Conservation (phyloP, 1,284 basidiomycete genomes). For the Cerrena zonata region DNA sequence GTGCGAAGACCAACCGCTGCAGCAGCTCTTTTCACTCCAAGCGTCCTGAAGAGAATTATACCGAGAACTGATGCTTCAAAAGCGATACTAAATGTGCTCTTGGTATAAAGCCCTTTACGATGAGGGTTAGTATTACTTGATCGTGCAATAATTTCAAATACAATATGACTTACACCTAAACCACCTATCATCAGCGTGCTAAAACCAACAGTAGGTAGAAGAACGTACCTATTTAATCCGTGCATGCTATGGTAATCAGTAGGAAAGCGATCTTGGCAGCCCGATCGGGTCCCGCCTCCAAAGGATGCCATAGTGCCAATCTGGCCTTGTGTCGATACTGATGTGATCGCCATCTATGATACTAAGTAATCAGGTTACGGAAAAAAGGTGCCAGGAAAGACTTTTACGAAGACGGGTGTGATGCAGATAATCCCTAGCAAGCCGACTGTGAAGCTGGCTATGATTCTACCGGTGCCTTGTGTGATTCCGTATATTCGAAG, state of each 20-base stretch:
- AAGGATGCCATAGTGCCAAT: background rate
- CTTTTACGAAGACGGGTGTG: background rate
- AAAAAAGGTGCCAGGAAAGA: too few species aligned
- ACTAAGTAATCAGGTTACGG: too few species aligned
- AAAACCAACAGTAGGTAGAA: background rate
- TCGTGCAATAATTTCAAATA: too few species aligned
- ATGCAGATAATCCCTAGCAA: background rate
- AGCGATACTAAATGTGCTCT: background rate
- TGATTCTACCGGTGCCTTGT: background rate
- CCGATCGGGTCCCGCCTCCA: background rate
- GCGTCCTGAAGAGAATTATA: background rate
- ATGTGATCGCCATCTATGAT: too few species aligned
- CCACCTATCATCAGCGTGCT: too few species aligned
- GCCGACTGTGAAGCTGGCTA: background rate
- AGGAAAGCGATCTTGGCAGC: background rate
- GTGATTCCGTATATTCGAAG: background rate
- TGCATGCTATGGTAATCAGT: background rate
- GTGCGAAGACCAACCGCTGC: background rate
- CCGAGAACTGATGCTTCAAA: background rate
- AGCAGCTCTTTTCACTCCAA: background rate
- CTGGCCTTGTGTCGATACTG: background rate
- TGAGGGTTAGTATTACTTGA: too few species aligned
- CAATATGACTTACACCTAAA: too few species aligned
- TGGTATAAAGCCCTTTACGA: background rate
- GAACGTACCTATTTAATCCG: background rate